Base-by-base conservation (phyloP, 768 basidiomycete species). In the Fibroporia radiculosa region DNA sequence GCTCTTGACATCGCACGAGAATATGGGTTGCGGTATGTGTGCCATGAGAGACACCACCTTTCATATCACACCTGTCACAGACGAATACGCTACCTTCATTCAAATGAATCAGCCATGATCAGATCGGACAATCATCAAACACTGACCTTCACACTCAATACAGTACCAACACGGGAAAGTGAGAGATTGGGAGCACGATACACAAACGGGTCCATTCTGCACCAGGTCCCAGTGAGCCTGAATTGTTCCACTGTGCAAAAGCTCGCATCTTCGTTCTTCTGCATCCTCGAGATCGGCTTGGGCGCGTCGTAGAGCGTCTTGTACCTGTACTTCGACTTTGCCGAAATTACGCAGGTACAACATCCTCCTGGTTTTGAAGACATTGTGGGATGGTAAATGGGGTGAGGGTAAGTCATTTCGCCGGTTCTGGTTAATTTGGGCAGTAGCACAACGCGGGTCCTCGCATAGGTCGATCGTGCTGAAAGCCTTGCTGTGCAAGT, bases 111-210 rank as follows among this genome's bases (percentile, higher is more conserved):
- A n/a, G 13, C 6, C 33, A n/a, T 24, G 36, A 19, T 4, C n/a
- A 8, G n/a, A 18, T 36, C 11, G 24, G 13, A 10, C 14, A 1
- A 2, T 14, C 23, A 42, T 16, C 29, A 13, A 14, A 35, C 18
- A 41, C 3, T 26, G 10, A 43, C 53, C 55, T n/a, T 27, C 41
- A 29, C 64, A 65, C 22, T 54, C 47, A 5, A 58, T 52, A 44
- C 61, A 65, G 25, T 55, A 64, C 62, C 64, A 64, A 42, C 57
- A 64, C 3, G 64, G 60, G 36, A 53, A 47, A 2, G 48, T 35
- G 18, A 60, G 42, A 2, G 16, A 36, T 10, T 51, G 42, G 1
- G 40, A 39, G 49, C 64, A 63, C 1, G 46, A 46, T 11, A 47
- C 43, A 36, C 62, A 64, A 8, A 56, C 50, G 28, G 55, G 35